A percentile compares a stretch with the other conserved stretches of the same genome.
These are phyloP conservation scores for Gnomoniopsis sp. DNA, from an alignment of 2,329 filamentous ascomycete species.

Conservation along the genomic window DNA sequence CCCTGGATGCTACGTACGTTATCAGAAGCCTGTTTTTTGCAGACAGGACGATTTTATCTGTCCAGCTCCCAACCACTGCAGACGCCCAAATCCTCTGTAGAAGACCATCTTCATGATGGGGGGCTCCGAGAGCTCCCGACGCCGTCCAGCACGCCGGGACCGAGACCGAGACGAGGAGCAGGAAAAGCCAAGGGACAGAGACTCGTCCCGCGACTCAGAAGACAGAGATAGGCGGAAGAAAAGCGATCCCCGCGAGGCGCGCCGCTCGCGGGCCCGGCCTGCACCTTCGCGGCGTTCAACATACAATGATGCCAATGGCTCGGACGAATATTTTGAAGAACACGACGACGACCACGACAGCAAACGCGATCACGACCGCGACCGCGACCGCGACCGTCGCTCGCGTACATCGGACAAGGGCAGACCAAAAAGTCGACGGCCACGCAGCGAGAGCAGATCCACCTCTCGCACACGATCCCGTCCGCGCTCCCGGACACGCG, in stretches of 20 bases:
- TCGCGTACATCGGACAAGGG: slow-evolving; percentile 1
- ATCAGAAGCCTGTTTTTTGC: no score
- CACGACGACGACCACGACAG: slow-evolving; percentile 5
- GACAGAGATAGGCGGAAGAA: not conserved
- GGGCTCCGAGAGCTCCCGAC: not conserved
- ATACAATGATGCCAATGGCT: slow-evolving; percentile 10
- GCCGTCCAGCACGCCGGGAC: slow-evolving; percentile 2
- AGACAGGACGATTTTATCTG: no score
- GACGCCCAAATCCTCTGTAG: not conserved
- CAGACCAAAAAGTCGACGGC: not conserved
- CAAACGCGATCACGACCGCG: slow-evolving; percentile 1
- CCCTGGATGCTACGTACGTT: no score
- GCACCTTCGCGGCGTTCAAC: not conserved
- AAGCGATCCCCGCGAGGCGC: not conserved
- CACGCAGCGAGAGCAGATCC: slow-evolving; percentile 5
- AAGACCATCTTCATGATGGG: not conserved
- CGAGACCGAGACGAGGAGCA: slow-evolving; percentile 2
- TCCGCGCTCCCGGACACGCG: not conserved
- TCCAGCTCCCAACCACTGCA: no score
- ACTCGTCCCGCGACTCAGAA: not conserved
- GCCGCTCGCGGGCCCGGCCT: not conserved
- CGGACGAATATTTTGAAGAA: slow-evolving; percentile 9
- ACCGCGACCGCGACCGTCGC: not conserved
- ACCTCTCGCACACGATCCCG: not conserved
- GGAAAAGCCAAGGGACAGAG: not conserved